A percentile compares a stretch with the other conserved stretches of the same genome.
Evolutionary conservation across 805 yeast genomes (phyloP).

Genomic region (Barnettozyma vustinii): DNA sequence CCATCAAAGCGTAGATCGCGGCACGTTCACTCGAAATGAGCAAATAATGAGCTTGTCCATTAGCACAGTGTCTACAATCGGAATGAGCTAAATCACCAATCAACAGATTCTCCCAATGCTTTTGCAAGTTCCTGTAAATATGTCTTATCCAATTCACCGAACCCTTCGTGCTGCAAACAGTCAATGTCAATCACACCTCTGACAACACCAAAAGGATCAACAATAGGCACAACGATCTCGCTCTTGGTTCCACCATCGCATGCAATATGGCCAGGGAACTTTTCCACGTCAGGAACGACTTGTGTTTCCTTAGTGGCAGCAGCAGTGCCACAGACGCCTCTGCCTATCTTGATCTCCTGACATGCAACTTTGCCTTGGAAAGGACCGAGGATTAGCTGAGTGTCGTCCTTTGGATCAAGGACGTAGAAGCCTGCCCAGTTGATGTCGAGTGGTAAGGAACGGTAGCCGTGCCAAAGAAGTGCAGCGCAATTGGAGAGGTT

Average conservation of each 20-base stretch:
- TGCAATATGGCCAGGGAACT: constrained; percentile 90
- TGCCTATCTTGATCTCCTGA: constrained; percentile 70
- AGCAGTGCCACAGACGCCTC: constrained; percentile 91
- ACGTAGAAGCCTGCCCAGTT: constrained; percentile 96
- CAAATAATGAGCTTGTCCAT: neutral
- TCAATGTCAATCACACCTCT: constrained; percentile 87
- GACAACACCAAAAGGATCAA: constrained; percentile 35
- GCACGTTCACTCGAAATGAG: neutral
- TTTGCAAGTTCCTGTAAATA: constrained; percentile 56
- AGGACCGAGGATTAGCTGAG: constrained; percentile 74
- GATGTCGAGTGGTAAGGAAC: constrained; percentile 48
- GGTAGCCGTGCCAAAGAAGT: constrained; percentile 83
- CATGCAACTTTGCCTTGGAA: constrained; percentile 97
- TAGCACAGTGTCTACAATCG: too few relatives aligned
- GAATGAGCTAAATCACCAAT: constrained; percentile 41
- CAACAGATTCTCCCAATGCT: constrained; percentile 47
- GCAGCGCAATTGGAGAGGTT: constrained; percentile 85
- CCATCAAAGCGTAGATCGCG: too few relatives aligned
- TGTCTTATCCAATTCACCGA: constrained; percentile 55
- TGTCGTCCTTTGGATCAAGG: constrained; percentile 24
- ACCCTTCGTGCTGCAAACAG: constrained; percentile 59
- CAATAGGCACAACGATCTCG: constrained; percentile 87
- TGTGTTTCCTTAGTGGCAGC: constrained; percentile 58
- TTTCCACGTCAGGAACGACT: constrained; percentile 69
- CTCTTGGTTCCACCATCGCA: constrained; percentile 94